phyloP scores from a whole-genome alignment of 2,329 filamentous ascomycete genomes.

The Colletotrichum lupini region DNA sequence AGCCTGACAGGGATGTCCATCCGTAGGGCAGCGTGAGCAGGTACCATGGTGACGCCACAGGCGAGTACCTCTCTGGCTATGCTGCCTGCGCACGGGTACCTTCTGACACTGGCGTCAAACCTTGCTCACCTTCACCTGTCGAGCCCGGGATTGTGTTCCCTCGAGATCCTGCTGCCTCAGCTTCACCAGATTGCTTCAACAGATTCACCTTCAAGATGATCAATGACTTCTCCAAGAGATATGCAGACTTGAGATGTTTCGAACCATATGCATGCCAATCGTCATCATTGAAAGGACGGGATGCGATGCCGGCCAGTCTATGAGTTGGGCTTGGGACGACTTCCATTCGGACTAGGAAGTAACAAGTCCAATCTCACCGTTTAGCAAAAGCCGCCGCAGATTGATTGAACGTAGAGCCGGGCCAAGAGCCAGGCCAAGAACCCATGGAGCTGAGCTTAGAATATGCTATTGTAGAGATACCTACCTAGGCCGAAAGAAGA shows the following conservation, averaged over 20 bases:
- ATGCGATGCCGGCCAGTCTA: not conserved
- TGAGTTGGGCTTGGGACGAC: not conserved
- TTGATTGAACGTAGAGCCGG: not conserved
- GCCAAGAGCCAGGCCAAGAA: not conserved
- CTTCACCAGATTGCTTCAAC: not conserved
- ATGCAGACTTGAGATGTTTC: not conserved
- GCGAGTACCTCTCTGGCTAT: constrained; percentile 6
- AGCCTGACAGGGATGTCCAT: constrained; percentile 12
- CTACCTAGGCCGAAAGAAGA: not conserved
- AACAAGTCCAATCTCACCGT: not conserved
- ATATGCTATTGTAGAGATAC: not conserved
- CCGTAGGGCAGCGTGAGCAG: constrained; percentile 9
- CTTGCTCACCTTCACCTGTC: constrained; percentile 5
- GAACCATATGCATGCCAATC: not conserved
- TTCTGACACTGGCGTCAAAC: constrained; percentile 33
- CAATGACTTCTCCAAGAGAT: not conserved
- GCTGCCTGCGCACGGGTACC: constrained; percentile 32
- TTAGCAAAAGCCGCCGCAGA: not conserved
- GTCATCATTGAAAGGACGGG: not conserved
- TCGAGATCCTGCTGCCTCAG: not conserved
- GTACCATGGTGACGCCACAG: constrained; percentile 7
- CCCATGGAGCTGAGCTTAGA: not conserved
- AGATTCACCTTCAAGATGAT: no score
- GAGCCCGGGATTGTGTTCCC: not conserved
- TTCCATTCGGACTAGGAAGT: not conserved